A percentile compares a stretch with the other conserved stretches of the same genome.
These are phyloP conservation scores for Termitomyces sp. DNA, from an alignment of 1,284 basidiomycete genomes.

Conservation along the genomic window DNA sequence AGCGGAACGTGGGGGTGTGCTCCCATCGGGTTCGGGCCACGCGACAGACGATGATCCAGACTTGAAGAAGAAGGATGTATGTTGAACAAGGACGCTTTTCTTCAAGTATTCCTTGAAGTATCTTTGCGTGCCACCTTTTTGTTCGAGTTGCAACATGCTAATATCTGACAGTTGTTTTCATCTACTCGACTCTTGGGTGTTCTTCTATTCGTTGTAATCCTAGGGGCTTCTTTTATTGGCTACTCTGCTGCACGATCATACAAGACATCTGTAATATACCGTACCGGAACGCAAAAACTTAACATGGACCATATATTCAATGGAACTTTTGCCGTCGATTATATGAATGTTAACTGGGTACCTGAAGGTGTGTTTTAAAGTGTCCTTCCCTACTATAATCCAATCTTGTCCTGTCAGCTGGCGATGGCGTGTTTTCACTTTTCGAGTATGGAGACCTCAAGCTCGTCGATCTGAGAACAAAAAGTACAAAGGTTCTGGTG, in stretches of 20 bases:
- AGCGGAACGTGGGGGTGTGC: slow-evolving; percentile 20
- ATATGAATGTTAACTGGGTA: slow-evolving; percentile 69
- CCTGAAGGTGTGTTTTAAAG: slow-evolving; percentile 60
- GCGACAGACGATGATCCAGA: slow-evolving; percentile 3
- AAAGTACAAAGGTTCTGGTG: slow-evolving; percentile 62
- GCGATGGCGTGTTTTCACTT: slow-evolving; percentile 85
- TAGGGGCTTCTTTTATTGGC: slow-evolving; percentile 58
- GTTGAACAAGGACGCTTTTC: neutral
- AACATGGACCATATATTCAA: slow-evolving; percentile 89
- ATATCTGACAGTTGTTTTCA: slow-evolving; percentile 20
- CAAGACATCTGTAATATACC: slow-evolving; percentile 44
- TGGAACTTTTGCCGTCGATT: slow-evolving; percentile 66
- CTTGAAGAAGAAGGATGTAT: slow-evolving; percentile 12
- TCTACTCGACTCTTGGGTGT: slow-evolving; percentile 53
- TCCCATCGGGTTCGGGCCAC: slow-evolving; percentile 10
- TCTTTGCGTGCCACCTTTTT: neutral
- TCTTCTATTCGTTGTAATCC: slow-evolving; percentile 46
- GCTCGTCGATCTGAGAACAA: slow-evolving; percentile 76
- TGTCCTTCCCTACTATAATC: neutral
- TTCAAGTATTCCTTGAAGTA: neutral
- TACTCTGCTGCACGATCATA: slow-evolving; percentile 70
- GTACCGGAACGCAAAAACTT: slow-evolving; percentile 59
- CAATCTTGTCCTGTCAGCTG: slow-evolving; percentile 44
- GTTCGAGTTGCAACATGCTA: neutral
- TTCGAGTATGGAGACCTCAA: slow-evolving; percentile 58